These are phyloP conservation scores for Malus asiatica DNA, from an alignment of 306 rosid species.

Conservation along the genomic window DNA sequence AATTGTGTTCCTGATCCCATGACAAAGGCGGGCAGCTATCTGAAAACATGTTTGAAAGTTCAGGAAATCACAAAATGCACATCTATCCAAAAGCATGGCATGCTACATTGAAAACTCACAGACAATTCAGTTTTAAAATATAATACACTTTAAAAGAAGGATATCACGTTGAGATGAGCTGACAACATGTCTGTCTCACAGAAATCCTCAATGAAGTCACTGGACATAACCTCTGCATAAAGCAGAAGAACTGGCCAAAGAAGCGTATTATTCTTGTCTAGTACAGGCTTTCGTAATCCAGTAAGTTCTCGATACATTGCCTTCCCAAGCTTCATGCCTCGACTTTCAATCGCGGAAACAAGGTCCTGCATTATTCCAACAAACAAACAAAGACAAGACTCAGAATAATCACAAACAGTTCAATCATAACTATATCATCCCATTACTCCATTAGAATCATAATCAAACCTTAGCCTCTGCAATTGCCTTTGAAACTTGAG, in stretches of 20 bases:
- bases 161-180: slow-evolving; percentile 84
- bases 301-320: slow-evolving; percentile 62
- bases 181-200: slow-evolving; percentile 89
- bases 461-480: slow-evolving; percentile 56
- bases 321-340: slow-evolving; percentile 79
- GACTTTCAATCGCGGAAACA: slow-evolving; percentile 48
- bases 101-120: slow-evolving; percentile 2
- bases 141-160: slow-evolving; percentile 40
- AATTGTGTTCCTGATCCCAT: slow-evolving; percentile 74
- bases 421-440: not conserved
- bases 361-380: slow-evolving; percentile 46
- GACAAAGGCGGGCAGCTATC: slow-evolving; percentile 58
- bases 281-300: slow-evolving; percentile 61
- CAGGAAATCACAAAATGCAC: slow-evolving; percentile 39
- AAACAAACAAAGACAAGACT: slow-evolving; percentile 11
- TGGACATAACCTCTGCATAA: slow-evolving; percentile 93
- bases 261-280: slow-evolving; percentile 65
- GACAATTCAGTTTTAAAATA: not conserved
- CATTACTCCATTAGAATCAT: not conserved
- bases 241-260: slow-evolving; percentile 96
- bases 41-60: slow-evolving; percentile 69
- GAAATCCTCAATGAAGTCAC: slow-evolving; percentile 92
- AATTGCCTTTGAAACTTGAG: slow-evolving; percentile 57
- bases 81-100: not conserved
- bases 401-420: slow-evolving; percentile 14